phyloP scores from a whole-genome alignment of 495 filamentous ascomycete species.

The Podospora comata region DNA sequence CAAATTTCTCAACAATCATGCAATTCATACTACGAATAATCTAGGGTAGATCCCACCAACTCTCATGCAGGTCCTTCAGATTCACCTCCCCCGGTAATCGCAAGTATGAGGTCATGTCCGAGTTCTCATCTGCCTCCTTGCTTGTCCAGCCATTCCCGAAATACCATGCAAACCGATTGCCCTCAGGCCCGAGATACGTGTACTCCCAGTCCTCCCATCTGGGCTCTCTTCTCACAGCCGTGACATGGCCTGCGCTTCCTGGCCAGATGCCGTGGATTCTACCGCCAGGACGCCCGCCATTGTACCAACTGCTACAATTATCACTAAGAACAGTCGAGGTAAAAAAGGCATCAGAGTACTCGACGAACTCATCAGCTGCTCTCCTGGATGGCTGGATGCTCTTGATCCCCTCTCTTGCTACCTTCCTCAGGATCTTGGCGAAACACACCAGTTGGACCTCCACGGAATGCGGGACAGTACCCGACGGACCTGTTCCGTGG shows the following conservation, averaged over 20 bases:
- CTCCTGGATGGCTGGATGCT: constrained; percentile 50
- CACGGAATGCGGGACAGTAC: constrained; percentile 51
- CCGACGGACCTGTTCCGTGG: constrained; percentile 51
- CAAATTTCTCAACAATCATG: no score
- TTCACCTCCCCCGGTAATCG: constrained; percentile 34
- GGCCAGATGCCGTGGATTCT: constrained; percentile 65
- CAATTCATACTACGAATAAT: no score
- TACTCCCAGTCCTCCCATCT: constrained; percentile 75
- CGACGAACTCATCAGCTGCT: constrained; percentile 61
- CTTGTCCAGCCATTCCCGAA: constrained; percentile 45
- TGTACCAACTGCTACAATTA: constrained; percentile 69
- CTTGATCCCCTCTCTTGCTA: constrained; percentile 60
- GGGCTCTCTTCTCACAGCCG: constrained; percentile 55
- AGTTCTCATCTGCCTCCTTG: constrained; percentile 36
- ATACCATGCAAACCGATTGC: constrained; percentile 45
- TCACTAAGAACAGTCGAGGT: constrained; percentile 58
- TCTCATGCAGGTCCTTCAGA: constrained; percentile 42
- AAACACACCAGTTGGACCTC: constrained; percentile 58
- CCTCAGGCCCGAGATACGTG: constrained; percentile 45
- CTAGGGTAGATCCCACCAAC: constrained; percentile 39
- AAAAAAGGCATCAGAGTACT: constrained; percentile 61
- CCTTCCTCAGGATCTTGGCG: constrained; percentile 62
- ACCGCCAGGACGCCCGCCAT: constrained; percentile 55
- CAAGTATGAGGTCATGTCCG: constrained; percentile 44
- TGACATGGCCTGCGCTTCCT: constrained; percentile 57